These are phyloP conservation scores for Trichoderma polysporum DNA, from an alignment of 2,329 filamentous ascomycete species.

Conservation along the genomic window DNA sequence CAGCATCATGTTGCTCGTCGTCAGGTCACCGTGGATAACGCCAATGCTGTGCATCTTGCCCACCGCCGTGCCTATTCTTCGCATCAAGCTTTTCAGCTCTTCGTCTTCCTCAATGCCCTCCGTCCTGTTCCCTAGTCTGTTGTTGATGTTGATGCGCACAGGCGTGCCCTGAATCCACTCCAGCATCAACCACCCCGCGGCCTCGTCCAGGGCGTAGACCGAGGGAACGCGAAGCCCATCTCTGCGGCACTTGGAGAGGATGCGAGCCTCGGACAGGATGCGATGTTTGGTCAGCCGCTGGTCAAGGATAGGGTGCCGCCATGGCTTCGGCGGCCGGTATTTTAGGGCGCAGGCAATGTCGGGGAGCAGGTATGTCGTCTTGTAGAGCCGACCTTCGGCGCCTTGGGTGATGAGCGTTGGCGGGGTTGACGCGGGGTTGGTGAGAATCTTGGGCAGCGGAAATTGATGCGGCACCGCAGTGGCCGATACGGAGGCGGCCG, in stretches of 20 bases:
- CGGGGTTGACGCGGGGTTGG: constrained; percentile 56
- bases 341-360: constrained; percentile 76
- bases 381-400: constrained; percentile 93
- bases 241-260: constrained; percentile 73
- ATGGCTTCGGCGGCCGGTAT: constrained; percentile 85
- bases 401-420: constrained; percentile 83
- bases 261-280: constrained; percentile 83
- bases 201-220: constrained; percentile 68
- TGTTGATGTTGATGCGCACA: constrained; percentile 68
- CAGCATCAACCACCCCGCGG: constrained; percentile 71
- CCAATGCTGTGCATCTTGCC: constrained; percentile 79
- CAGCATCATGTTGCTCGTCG: constrained; percentile 96
- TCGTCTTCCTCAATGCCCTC: constrained; percentile 43
- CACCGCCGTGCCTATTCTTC: constrained; percentile 67
- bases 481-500: background rate
- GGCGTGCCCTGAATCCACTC: constrained; percentile 80
- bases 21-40: constrained; percentile 91
- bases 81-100: constrained; percentile 62
- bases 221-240: constrained; percentile 82
- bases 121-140: constrained; percentile 57
- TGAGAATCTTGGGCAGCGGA: constrained; percentile 64
- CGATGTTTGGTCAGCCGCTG: constrained; percentile 81
- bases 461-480: constrained; percentile 31
- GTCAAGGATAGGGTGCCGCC: constrained; percentile 88
- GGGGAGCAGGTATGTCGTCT: constrained; percentile 73